Base-by-base conservation (phyloP, 805 yeast species). In the Saturnispora mendoncae region DNA sequence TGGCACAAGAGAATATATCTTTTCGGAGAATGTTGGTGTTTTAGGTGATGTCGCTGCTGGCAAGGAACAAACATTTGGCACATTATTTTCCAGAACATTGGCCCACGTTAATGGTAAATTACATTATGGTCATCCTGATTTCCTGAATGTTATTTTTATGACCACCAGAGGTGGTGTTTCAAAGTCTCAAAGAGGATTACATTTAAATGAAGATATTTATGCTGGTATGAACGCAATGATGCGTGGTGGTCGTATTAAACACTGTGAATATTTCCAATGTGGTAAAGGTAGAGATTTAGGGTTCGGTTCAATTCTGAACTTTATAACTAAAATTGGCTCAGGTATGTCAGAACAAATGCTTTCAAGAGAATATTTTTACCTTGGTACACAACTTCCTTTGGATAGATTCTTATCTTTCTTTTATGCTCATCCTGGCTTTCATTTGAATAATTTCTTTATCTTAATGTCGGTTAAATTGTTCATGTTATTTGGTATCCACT, bases 261-360 rank as follows among this genome's bases (percentile, higher is more conserved):
- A 83, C 58, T 80, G 87, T 68, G 94, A 83, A 58, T 83, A 82
- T 60, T 80, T 76, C 64, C 94, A 83, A 66, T 83, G 94, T 74
- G 94, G 94, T 65, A 83, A 83, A 64, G 94, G 94, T 60, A 72
- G 94, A 70, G 94, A 83, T 72, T 70, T 83, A 54, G 94, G 94
- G 58, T 83, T 83, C 62, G 87, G 87, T 45, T 81, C 92, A 4
- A 82, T 83, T 65, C 69, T 82, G 70, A 83, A 83, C 64, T 83
- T 83, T 72, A 82, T 87, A 18, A 82, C 88, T 32, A 83, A 83
- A 65, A 82, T 83, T 72, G 94, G 94, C 63, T 88, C 92, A 51
- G 94, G 94, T 65, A 83, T 83, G 94, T 92, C 90, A 61, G 94
- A 83, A 64, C 94, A 83, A 61, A 80, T 83, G 79, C 66, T 83